These are phyloP conservation scores for Aspergillus ochraceus DNA, from an alignment of 2,329 filamentous ascomycete genomes.

Conservation along the genomic window DNA sequence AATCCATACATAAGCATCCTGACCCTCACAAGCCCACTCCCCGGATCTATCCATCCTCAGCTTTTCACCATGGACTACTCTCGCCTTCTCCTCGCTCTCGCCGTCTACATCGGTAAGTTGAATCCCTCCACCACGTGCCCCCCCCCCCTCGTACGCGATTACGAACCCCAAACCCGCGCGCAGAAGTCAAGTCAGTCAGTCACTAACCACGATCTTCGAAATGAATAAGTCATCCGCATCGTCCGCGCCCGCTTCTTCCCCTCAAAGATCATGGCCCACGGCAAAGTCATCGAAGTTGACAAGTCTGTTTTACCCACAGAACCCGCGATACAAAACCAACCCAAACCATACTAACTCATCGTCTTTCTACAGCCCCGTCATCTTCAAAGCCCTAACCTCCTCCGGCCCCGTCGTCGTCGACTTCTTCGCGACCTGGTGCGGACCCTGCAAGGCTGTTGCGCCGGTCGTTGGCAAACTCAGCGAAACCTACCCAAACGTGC, in stretches of 20 bases:
- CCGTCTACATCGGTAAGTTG: neutral
- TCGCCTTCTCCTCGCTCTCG: neutral
- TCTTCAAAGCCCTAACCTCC: constrained; percentile 53
- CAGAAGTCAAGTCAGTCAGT: neutral
- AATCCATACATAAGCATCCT: neutral
- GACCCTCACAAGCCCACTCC: no score
- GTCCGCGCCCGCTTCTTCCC: neutral
- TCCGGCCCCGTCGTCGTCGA: constrained; percentile 55
- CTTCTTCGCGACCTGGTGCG: constrained; percentile 59
- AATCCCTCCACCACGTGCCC: neutral
- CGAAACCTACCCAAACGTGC: constrained; percentile 50
- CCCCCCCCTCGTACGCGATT: no score
- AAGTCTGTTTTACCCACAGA: constrained; percentile 25
- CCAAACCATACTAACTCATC: neutral
- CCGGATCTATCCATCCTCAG: neutral
- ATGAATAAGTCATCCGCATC: neutral
- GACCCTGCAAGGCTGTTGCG: constrained; percentile 56
- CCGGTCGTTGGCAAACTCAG: constrained; percentile 55
- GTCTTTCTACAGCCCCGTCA: constrained; percentile 52
- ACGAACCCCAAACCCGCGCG: no score
- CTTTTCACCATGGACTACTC: neutral
- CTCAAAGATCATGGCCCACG: constrained; percentile 28
- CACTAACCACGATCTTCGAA: neutral
- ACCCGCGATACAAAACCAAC: neutral
- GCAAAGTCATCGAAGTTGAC: constrained; percentile 38